phyloP scores from a whole-genome alignment of 176 grass and related monocot species.

The Aegilops longissima region DNA sequence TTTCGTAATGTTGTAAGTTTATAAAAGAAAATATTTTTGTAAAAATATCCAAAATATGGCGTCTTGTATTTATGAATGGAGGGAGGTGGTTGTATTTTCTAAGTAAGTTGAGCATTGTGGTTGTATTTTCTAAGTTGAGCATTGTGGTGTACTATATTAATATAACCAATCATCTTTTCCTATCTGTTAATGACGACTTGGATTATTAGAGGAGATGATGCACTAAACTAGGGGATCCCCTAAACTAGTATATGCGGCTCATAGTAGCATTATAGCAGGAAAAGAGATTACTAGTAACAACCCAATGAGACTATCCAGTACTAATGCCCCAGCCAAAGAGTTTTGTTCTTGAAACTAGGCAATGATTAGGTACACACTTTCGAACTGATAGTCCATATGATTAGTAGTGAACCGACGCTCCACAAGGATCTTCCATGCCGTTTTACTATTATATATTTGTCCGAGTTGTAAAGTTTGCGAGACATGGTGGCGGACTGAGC shows the following conservation, averaged over 20 bases:
- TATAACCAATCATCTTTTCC: no score
- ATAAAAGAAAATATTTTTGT: no score
- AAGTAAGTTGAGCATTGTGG: no score
- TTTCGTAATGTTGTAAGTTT: no score
- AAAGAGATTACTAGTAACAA: background rate
- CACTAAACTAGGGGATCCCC: background rate
- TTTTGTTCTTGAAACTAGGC: background rate
- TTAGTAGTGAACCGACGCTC: background rate
- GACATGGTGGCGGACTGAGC: background rate
- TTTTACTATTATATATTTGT: background rate
- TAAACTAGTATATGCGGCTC: background rate
- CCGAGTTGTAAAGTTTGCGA: conserved; percentile 21
- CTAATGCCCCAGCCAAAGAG: background rate
- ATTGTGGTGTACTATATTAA: no score
- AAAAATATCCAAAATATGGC: no score
- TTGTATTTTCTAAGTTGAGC: no score
- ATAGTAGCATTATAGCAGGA: background rate
- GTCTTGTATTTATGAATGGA: no score
- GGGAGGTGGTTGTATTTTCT: no score
- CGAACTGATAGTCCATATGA: background rate
- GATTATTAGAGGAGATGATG: no score
- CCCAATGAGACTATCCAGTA: background rate
- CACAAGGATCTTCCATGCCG: background rate
- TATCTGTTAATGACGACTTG: no score
- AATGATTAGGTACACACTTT: conserved; percentile 30